Conservation (phyloP, 1,139 yeast genomes). For the Yamadazyma friedrichii region DNA sequence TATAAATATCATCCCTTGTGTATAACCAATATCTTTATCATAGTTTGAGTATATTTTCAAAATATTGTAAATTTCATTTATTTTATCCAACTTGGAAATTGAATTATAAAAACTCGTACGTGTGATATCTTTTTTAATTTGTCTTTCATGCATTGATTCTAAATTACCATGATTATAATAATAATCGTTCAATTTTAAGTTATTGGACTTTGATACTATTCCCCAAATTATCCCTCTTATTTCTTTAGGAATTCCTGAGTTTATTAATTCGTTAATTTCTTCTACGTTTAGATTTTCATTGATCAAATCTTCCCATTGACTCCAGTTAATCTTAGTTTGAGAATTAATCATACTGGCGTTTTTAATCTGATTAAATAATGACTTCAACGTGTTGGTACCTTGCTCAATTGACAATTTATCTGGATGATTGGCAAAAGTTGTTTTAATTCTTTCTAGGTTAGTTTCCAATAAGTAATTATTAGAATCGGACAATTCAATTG, state of each 20-base stretch:
- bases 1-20: constrained; percentile 96
- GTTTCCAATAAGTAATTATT: constrained; percentile 38
- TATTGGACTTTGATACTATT: constrained; percentile 77
- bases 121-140: constrained; percentile 76
- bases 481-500: constrained; percentile 13
- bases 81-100: constrained; percentile 49
- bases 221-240: constrained; percentile 93
- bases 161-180: constrained; percentile 51
- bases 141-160: constrained; percentile 67
- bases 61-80: constrained; percentile 65
- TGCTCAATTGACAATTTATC: constrained; percentile 43
- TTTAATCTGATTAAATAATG: constrained; percentile 30
- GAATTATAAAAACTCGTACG: constrained; percentile 80
- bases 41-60: constrained; percentile 81
- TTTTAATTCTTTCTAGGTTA: constrained; percentile 30
- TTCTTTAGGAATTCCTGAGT: constrained; percentile 79
- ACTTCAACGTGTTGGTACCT: constrained; percentile 60
- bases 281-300: constrained; percentile 16
- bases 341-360: constrained; percentile 44
- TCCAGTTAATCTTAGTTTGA: constrained; percentile 60
- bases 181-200: constrained; percentile 68
- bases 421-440: constrained; percentile 31
- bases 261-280: constrained; percentile 72
- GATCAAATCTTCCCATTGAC: constrained; percentile 63
- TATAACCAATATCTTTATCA: constrained; percentile 93